phyloP scores from a whole-genome alignment of 1,139 yeast genomes.

The Pichia sp. region DNA sequence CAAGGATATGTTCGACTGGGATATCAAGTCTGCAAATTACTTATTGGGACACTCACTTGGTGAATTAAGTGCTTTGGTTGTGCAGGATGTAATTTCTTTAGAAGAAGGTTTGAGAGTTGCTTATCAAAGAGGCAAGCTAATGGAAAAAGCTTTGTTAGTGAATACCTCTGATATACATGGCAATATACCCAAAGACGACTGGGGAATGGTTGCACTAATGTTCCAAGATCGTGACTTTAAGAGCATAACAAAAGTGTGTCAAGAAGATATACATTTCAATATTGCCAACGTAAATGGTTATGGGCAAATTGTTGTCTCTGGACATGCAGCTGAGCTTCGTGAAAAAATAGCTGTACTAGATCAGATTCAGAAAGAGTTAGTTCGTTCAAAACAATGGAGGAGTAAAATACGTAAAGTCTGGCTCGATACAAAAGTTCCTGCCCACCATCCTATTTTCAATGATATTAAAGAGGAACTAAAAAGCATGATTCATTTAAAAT shows the following conservation, averaged over 20 bases:
- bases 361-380: conserved; percentile 17
- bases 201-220: conserved; percentile 32
- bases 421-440: conserved; percentile 30
- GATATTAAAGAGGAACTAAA: conserved; percentile 26
- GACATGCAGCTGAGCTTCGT: conserved; percentile 20
- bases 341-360: conserved; percentile 16
- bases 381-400: conserved; percentile 22
- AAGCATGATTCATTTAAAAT: conserved; percentile 12
- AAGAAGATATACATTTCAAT: conserved; percentile 20
- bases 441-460: conserved; percentile 30
- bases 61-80: conserved; percentile 31
- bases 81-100: conserved; percentile 28
- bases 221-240: conserved; percentile 27
- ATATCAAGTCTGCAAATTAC: conserved; percentile 25
- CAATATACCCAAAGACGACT: conserved; percentile 11
- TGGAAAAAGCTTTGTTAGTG: conserved; percentile 27
- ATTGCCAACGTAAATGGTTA: conserved; percentile 34
- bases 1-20: conserved; percentile 20
- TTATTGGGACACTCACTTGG: conserved; percentile 37
- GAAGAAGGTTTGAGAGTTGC: conserved; percentile 29
- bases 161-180: neutral
- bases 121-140: conserved; percentile 30
- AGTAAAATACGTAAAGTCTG: conserved; percentile 27
- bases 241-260: conserved; percentile 16
- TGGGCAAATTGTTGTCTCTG: conserved; percentile 35